phyloP scores from a whole-genome alignment of 768 basidiomycete species.

The Solioccasus polychromus region DNA sequence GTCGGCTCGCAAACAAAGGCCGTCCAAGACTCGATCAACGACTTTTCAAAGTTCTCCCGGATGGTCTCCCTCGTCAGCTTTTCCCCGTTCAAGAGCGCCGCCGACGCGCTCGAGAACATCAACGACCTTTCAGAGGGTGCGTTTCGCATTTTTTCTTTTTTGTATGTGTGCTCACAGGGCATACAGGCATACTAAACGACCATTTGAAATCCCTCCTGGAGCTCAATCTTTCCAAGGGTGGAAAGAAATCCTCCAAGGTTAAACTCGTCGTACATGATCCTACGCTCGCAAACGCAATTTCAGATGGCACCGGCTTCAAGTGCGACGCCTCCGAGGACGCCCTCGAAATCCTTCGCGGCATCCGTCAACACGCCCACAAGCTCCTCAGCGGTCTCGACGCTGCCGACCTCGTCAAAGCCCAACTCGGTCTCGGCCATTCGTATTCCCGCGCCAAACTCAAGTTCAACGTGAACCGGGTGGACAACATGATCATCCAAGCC shows the following conservation, averaged over 20 bases:
- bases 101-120: slow-evolving; percentile 90
- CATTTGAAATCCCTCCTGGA: slow-evolving; percentile 81
- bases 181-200: slow-evolving; percentile 78
- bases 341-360: slow-evolving; percentile 85
- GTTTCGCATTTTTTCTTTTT: slow-evolving; percentile 17
- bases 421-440: slow-evolving; percentile 95
- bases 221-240: slow-evolving; percentile 72
- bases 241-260: slow-evolving; percentile 66
- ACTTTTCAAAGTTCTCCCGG: slow-evolving; percentile 85
- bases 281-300: slow-evolving; percentile 73
- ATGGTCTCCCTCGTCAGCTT: slow-evolving; percentile 91
- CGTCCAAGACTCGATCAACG: slow-evolving; percentile 83
- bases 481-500: slow-evolving; percentile 99
- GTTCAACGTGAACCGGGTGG: slow-evolving; percentile 93
- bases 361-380: slow-evolving; percentile 87
- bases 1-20: slow-evolving; percentile 76
- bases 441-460: slow-evolving; percentile 98
- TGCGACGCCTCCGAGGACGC: slow-evolving; percentile 82
- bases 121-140: slow-evolving; percentile 95
- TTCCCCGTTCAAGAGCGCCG: slow-evolving; percentile 90
- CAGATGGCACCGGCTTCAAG: slow-evolving; percentile 62
- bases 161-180: neutral
- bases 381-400: slow-evolving; percentile 85
- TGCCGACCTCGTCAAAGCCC: slow-evolving; percentile 87
- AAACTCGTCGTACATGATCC: slow-evolving; percentile 79